A percentile compares a stretch with the other conserved stretches of the same genome.
Conservation (phyloP, 2,329 filamentous ascomycete species). For the Gaeumannomyces sp. region DNA sequence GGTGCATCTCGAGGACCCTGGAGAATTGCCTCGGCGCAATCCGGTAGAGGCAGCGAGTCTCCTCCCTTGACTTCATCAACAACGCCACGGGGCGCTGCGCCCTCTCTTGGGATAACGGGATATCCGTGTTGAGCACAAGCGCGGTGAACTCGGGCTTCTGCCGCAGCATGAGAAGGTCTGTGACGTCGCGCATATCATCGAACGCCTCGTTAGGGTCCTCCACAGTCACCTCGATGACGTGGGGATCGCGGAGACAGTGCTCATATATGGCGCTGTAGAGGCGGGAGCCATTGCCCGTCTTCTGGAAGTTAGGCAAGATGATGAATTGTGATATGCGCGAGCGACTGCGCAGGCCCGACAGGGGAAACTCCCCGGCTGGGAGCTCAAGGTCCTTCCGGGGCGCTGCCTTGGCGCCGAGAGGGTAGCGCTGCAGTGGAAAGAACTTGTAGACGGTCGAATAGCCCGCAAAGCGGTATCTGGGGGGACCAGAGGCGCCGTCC, state of each 20-base stretch:
- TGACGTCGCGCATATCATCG: constrained; percentile 70
- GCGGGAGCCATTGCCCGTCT: constrained; percentile 67
- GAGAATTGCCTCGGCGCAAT: constrained; percentile 72
- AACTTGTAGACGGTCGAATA: constrained; percentile 89
- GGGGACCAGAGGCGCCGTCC: constrained; percentile 17
- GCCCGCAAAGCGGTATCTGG: constrained; percentile 76
- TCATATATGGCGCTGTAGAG: constrained; percentile 78
- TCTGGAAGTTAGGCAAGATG: constrained; percentile 81
- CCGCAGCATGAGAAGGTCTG: constrained; percentile 62
- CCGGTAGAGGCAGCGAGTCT: constrained; percentile 57
- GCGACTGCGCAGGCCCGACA: constrained; percentile 63
- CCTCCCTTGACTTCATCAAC: constrained; percentile 50
- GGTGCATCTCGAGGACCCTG: constrained; percentile 69
- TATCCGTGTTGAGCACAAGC: constrained; percentile 47
- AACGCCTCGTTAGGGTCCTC: constrained; percentile 91
- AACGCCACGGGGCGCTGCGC: constrained; percentile 43
- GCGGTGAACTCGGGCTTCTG: constrained; percentile 49
- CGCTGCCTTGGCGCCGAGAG: constrained; percentile 21
- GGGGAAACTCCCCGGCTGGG: constrained; percentile 25
- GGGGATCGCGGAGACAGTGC: constrained; percentile 58
- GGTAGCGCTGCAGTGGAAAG: constrained; percentile 49
- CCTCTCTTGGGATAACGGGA: constrained; percentile 44
- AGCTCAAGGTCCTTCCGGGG: constrained; percentile 33
- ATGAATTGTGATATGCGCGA: constrained; percentile 90
- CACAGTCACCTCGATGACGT: constrained; percentile 78